Percentiles rank a stretch among this genome's conserved stretches.
These are phyloP conservation scores for Verticillium dahliae DNA, from an alignment of 2,329 filamentous ascomycete genomes.

Conservation along the genomic window DNA sequence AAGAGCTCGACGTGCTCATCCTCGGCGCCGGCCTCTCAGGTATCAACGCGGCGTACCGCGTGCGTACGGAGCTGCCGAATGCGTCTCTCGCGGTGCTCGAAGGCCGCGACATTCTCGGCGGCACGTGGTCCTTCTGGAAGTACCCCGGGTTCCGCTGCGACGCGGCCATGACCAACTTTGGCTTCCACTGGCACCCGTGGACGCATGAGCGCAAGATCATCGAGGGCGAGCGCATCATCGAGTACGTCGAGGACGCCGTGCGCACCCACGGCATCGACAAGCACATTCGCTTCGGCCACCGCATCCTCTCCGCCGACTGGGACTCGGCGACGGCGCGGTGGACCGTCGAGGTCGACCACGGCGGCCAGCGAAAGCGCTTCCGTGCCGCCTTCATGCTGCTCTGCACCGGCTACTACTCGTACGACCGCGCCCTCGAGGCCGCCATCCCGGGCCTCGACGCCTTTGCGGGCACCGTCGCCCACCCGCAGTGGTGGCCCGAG, in stretches of 20 bases:
- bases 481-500: constrained; percentile 73
- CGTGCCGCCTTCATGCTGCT: constrained; percentile 52
- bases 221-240: constrained; percentile 40
- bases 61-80: constrained; percentile 51
- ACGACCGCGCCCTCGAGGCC: constrained; percentile 53
- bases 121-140: constrained; percentile 73
- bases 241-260: constrained; percentile 48
- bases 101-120: constrained; percentile 57
- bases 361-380: constrained; percentile 18
- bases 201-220: constrained; percentile 45
- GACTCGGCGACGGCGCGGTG: constrained; percentile 48
- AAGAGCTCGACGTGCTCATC: constrained; percentile 49
- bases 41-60: constrained; percentile 65
- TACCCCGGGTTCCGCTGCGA: constrained; percentile 70
- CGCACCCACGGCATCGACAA: constrained; percentile 43
- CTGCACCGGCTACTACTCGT: constrained; percentile 66
- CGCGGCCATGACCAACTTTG: constrained; percentile 54
- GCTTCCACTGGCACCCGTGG: constrained; percentile 70
- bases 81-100: constrained; percentile 61
- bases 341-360: constrained; percentile 38
- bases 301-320: constrained; percentile 44
- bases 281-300: constrained; percentile 45
- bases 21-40: constrained; percentile 69
- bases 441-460: constrained; percentile 60
- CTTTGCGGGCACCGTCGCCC: constrained; percentile 58